Percentiles rank a stretch among this genome's conserved stretches.
phyloP scores from a whole-genome alignment of 2,329 filamentous ascomycete species.

The Arthrobotrys iridis region DNA sequence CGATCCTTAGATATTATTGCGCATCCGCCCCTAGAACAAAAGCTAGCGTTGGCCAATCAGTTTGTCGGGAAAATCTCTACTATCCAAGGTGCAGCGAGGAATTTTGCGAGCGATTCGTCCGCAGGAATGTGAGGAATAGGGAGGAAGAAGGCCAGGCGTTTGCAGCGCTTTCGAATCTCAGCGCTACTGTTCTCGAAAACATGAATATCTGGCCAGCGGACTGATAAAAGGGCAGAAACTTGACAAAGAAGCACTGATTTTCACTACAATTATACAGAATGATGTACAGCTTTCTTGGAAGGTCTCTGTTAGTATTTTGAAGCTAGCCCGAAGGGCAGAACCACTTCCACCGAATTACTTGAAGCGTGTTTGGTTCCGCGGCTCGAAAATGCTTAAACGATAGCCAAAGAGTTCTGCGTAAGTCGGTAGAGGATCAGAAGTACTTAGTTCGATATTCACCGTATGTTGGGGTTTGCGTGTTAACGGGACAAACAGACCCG shows the following conservation, averaged over 20 bases:
- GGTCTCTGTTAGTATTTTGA: background rate
- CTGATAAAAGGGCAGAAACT: background rate
- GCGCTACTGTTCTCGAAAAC: too few species aligned
- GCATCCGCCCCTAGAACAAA: conserved; percentile 8
- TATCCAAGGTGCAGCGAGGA: background rate
- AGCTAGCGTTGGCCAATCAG: background rate
- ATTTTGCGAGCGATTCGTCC: background rate
- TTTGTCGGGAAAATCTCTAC: background rate
- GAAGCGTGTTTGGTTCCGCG: background rate
- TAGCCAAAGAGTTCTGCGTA: background rate
- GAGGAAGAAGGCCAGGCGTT: background rate
- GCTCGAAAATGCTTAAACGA: background rate
- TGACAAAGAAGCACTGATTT: background rate
- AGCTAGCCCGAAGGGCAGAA: background rate
- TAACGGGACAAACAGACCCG: background rate
- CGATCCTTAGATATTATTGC: background rate
- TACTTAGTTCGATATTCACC: background rate
- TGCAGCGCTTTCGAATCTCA: background rate
- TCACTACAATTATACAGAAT: background rate
- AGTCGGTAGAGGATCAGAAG: background rate
- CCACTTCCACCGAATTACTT: background rate
- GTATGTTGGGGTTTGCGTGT: background rate
- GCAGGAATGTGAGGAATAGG: background rate
- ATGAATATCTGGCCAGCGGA: too few species aligned
- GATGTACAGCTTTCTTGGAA: background rate